Percentiles rank a stretch among this genome's conserved stretches.
phyloP scores from a whole-genome alignment of 2,329 filamentous ascomycete genomes.

The Didymella arachidicola region DNA sequence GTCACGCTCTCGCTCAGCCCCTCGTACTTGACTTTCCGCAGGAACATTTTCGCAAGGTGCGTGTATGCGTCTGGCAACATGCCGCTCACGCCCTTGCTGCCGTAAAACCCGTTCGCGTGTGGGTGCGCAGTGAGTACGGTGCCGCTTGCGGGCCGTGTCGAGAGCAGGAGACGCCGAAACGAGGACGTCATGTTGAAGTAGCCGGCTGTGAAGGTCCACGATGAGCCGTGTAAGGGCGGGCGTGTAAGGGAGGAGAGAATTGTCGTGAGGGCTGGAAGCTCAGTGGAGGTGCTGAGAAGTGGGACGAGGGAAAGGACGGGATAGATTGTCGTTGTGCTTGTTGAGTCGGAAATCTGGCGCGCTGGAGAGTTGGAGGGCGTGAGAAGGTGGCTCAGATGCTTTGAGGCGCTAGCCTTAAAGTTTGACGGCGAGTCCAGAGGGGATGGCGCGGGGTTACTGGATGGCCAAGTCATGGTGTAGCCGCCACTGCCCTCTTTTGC shows the following conservation, averaged over 20 bases:
- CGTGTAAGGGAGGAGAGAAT: conserved; percentile 75
- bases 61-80: conserved; percentile 93
- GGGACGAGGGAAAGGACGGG: conserved; percentile 88
- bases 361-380: conserved; percentile 55
- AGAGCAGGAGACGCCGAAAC: conserved; percentile 79
- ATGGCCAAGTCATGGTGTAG: conserved; percentile 75
- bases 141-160: conserved; percentile 72
- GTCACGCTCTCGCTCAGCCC: conserved; percentile 67
- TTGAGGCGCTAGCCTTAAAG: conserved; percentile 75
- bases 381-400: conserved; percentile 71
- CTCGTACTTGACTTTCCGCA: conserved; percentile 66
- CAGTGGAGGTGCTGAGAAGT: conserved; percentile 85
- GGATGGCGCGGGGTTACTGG: conserved; percentile 74
- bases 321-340: conserved; percentile 71
- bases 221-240: conserved; percentile 70
- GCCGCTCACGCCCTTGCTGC: conserved; percentile 84
- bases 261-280: conserved; percentile 80
- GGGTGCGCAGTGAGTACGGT: conserved; percentile 93
- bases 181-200: conserved; percentile 97
- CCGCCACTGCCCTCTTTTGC: conserved; percentile 56
- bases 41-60: conserved; percentile 81
- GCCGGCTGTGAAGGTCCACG: conserved; percentile 96
- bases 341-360: conserved; percentile 27
- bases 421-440: conserved; percentile 73
- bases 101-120: conserved; percentile 94